A percentile compares a stretch with the other conserved stretches of the same genome.
Evolutionary conservation across 208 protist genomes (phyloP).

Genomic region (Strigomonas galati): DNA sequence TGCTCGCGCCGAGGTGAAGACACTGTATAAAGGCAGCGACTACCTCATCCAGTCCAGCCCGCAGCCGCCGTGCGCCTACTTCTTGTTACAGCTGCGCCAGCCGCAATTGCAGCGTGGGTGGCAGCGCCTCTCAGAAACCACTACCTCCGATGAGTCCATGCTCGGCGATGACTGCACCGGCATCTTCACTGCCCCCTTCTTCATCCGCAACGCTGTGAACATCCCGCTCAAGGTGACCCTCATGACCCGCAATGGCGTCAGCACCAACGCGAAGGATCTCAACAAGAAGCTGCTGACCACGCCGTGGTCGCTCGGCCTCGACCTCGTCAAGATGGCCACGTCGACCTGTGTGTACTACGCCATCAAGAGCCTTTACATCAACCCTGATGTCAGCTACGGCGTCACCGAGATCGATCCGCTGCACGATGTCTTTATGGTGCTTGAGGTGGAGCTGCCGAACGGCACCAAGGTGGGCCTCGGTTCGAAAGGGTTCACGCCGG

Average conservation of each 20-base stretch:
- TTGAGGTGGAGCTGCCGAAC: conserved; percentile 53
- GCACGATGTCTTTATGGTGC: conserved; percentile 51
- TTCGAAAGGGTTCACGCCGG: conserved; percentile 20
- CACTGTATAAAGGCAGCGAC: conserved; percentile 27
- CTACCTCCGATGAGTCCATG: conserved; percentile 14
- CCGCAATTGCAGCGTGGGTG: conserved; percentile 12
- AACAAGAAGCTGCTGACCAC: not conserved
- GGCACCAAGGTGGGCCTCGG: conserved; percentile 27
- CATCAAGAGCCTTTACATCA: conserved; percentile 31
- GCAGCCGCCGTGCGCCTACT: conserved; percentile 30
- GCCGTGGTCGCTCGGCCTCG: conserved; percentile 18
- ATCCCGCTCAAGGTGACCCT: conserved; percentile 50
- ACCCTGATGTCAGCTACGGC: conserved; percentile 23
- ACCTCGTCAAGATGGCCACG: conserved; percentile 28
- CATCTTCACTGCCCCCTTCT: conserved; percentile 43
- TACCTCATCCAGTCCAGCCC: conserved; percentile 24
- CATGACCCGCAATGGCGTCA: conserved; percentile 5
- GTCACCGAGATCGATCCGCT: conserved; percentile 66
- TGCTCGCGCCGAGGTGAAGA: not conserved
- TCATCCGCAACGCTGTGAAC: conserved; percentile 39
- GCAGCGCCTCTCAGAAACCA: conserved; percentile 23
- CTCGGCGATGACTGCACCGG: conserved; percentile 30
- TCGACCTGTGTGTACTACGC: conserved; percentile 34
- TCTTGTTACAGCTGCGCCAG: conserved; percentile 33
- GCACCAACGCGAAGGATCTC: conserved; percentile 1